Percentiles rank a stretch among this genome's conserved stretches.
phyloP scores from a whole-genome alignment of 192 early-diverging fungal species.

The Anaeromyces robustus region DNA sequence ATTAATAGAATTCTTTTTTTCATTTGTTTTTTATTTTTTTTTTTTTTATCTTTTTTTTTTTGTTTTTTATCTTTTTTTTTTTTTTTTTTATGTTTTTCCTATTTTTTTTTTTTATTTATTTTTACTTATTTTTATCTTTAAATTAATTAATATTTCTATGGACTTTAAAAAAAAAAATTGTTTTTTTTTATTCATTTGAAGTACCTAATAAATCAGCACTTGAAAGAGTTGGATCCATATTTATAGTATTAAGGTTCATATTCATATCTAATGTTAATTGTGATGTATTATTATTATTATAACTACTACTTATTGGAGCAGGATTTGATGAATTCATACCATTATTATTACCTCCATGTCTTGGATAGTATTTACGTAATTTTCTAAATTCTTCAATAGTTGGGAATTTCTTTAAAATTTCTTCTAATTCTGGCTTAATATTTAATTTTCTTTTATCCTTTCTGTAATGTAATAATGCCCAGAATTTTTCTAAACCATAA shows the following conservation, averaged over 20 bases:
- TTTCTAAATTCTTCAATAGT: constrained; percentile 30
- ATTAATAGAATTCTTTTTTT: too few species aligned
- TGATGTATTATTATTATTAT: neutral
- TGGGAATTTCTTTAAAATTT: constrained; percentile 46
- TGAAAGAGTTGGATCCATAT: neutral
- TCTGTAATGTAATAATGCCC: constrained; percentile 82
- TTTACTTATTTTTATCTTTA: neutral
- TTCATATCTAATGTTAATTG: neutral
- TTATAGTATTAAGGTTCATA: neutral
- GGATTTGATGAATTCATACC: neutral
- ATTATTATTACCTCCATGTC: neutral
- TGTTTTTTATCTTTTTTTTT: too few species aligned
- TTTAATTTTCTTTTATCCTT: constrained; percentile 56
- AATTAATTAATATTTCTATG: too few species aligned
- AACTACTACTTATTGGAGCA: neutral
- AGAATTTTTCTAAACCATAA: constrained; percentile 92
- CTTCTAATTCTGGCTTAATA: constrained; percentile 33
- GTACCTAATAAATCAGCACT: neutral
- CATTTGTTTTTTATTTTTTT: too few species aligned
- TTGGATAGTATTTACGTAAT: neutral
- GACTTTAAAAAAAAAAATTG: too few species aligned
- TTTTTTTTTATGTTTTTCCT: too few species aligned
- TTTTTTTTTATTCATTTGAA: neutral
- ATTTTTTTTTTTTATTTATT: neutral
- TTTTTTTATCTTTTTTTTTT: too few species aligned